A percentile compares a stretch with the other conserved stretches of the same genome.
These are phyloP conservation scores for Brassica balearica DNA, from an alignment of 441 rosid species.

Conservation along the genomic window DNA sequence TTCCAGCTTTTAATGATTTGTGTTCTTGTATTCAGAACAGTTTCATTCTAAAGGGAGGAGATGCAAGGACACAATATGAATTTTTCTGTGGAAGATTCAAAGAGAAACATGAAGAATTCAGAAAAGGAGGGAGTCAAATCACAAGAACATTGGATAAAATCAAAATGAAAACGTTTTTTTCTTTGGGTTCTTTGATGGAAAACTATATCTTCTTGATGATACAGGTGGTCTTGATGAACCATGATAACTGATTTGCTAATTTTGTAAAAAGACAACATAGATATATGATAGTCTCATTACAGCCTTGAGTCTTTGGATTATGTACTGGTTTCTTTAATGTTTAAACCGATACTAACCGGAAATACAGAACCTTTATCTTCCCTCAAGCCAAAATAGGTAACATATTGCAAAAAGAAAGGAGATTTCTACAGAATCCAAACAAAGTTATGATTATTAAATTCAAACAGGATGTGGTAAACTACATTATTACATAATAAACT, in stretches of 20 bases:
- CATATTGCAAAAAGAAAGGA: background rate
- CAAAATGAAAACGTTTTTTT: background rate
- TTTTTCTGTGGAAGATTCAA: background rate
- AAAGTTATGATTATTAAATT: background rate
- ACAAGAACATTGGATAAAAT: conserved; percentile 29
- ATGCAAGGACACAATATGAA: too few relatives aligned
- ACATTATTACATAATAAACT: background rate
- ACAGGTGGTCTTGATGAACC: conserved; percentile 13
- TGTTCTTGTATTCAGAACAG: conserved; percentile 16
- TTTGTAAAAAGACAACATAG: conserved; percentile 36
- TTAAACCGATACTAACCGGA: conserved; percentile 36
- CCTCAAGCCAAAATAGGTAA: conserved; percentile 17
- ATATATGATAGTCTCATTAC: conserved; percentile 18
- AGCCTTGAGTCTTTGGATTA: conserved; percentile 24
- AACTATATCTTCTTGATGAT: conserved; percentile 22
- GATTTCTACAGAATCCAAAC: background rate
- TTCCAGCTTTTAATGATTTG: conserved; percentile 15
- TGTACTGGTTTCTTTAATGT: conserved; percentile 19
- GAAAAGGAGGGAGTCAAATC: conserved; percentile 20
- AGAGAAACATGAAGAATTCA: conserved; percentile 15
- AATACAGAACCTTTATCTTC: conserved; percentile 17
- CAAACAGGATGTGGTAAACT: conserved; percentile 1
- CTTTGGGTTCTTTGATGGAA: conserved; percentile 8
- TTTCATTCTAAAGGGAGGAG: conserved; percentile 8
- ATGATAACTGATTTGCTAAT: conserved; percentile 38